phyloP scores from a whole-genome alignment of 371 early-diverging fungal genomes.

The Mucor irregularis region DNA sequence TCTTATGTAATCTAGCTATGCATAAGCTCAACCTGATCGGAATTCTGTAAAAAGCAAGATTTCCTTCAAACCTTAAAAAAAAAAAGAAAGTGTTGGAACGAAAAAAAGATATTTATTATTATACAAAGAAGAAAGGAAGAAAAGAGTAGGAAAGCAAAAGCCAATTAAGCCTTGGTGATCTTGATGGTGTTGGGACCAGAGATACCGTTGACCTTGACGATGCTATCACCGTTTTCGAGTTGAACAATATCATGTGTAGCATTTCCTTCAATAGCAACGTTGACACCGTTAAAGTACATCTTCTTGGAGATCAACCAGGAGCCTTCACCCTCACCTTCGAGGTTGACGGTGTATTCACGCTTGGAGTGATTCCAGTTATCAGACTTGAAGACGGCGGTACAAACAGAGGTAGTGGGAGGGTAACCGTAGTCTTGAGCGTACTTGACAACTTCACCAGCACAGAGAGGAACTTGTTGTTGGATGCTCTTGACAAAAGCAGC shows the following conservation, averaged over 20 bases:
- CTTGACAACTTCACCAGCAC: conserved; percentile 42
- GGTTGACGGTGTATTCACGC: conserved; percentile 9
- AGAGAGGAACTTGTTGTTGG: conserved; percentile 46
- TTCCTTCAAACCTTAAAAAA: too few relatives aligned
- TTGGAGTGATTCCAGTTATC: conserved; percentile 42
- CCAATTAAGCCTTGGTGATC: conserved; percentile 8
- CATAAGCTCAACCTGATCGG: too few relatives aligned
- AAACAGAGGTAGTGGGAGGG: conserved; percentile 23
- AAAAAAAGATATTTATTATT: too few relatives aligned
- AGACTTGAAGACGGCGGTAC: conserved; percentile 19
- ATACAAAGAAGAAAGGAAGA: neutral
- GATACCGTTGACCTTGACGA: conserved; percentile 14
- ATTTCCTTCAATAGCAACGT: conserved; percentile 24
- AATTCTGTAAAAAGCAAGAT: too few relatives aligned
- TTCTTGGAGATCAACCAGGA: conserved; percentile 25
- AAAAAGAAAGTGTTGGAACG: too few relatives aligned
- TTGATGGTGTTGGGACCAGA: conserved; percentile 26
- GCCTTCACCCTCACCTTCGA: conserved; percentile 26
- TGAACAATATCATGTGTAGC: conserved; percentile 15
- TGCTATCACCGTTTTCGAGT: conserved; percentile 9
- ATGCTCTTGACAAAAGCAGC: conserved; percentile 37
- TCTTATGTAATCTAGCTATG: too few relatives aligned
- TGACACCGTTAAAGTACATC: conserved; percentile 46
- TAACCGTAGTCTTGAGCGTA: conserved; percentile 38
- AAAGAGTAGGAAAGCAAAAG: neutral